Percentiles rank a stretch among this genome's conserved stretches.
These are phyloP conservation scores for Ochromonas danica DNA, from an alignment of 108 stramenopile genomes.

Conservation along the genomic window DNA sequence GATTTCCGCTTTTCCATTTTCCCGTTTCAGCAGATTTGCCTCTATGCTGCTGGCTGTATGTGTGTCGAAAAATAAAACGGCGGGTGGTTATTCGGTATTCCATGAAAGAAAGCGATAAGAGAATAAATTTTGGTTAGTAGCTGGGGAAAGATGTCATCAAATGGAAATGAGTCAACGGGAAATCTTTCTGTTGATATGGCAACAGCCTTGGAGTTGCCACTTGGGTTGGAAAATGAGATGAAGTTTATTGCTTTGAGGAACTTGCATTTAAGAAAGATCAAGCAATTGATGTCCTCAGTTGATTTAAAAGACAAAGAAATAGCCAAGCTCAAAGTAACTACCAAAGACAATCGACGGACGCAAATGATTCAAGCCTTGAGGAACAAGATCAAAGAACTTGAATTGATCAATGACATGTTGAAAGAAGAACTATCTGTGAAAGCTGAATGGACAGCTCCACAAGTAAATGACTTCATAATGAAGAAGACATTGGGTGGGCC, in stretches of 20 bases:
- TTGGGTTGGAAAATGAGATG: not conserved
- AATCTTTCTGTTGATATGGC: constrained; percentile 36
- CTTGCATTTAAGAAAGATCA: constrained; percentile 15
- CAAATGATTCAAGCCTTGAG: constrained; percentile 25
- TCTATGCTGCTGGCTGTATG: no score
- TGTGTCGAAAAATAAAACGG: no score
- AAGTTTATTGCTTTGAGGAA: constrained; percentile 25
- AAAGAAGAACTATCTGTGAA: constrained; percentile 30
- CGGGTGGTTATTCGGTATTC: no score
- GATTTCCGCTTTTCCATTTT: no score
- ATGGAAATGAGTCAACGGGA: no score
- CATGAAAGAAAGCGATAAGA: no score
- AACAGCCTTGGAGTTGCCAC: constrained; percentile 12
- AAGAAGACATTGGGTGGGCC: constrained; percentile 30
- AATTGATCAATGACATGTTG: constrained; percentile 24
- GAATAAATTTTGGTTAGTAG: no score
- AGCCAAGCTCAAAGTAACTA: constrained; percentile 12
- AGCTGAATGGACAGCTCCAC: not conserved
- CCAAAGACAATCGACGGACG: constrained; percentile 32
- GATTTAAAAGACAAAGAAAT: constrained; percentile 34
- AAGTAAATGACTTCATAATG: constrained; percentile 29
- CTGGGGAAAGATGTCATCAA: no score
- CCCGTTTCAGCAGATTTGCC: no score
- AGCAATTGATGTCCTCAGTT: constrained; percentile 17
- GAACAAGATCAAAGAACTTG: constrained; percentile 29